Conservation (phyloP, 768 basidiomycete species). For the Auricularia heimuer region DNA sequence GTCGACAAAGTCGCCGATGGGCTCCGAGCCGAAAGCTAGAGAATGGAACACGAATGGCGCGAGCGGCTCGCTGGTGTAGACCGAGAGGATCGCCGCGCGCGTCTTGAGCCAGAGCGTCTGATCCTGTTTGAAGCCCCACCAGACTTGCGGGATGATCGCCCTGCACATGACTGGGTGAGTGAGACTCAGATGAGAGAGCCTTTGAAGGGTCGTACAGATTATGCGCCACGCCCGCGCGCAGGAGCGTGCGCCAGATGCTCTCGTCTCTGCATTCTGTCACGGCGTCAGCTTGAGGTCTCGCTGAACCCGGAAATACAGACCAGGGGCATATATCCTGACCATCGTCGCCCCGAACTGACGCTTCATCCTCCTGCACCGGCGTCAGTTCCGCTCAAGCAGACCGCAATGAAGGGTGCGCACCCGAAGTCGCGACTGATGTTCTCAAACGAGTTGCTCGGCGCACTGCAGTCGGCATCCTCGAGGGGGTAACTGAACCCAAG, state of each 20-base stretch:
- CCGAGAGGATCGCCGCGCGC: constrained; percentile 6
- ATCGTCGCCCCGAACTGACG: constrained; percentile 12
- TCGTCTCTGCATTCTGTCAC: constrained; percentile 7
- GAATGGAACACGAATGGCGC: constrained; percentile 15
- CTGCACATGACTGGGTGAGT: background rate
- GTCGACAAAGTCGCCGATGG: constrained; percentile 13
- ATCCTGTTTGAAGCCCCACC: constrained; percentile 9
- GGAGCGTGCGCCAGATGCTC: constrained; percentile 10
- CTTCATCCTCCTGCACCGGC: constrained; percentile 9
- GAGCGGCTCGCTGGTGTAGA: constrained; percentile 4
- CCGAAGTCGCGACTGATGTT: constrained; percentile 9
- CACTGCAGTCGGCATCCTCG: constrained; percentile 8
- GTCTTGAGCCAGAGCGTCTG: constrained; percentile 8
- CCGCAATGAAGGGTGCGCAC: too few species aligned
- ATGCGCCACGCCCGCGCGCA: constrained; percentile 8
- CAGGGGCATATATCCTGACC: constrained; percentile 12
- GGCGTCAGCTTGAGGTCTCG: too few species aligned
- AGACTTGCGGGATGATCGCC: constrained; percentile 9
- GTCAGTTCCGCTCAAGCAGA: too few species aligned
- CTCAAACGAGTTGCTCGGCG: constrained; percentile 6
- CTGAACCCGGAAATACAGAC: background rate
- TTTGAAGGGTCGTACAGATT: constrained; percentile 3
- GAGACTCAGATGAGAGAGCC: background rate
- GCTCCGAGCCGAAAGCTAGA: constrained; percentile 12
- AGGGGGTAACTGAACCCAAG: constrained; percentile 11